phyloP scores from a whole-genome alignment of 163 green algal species.

The Prototheca cutis region DNA sequence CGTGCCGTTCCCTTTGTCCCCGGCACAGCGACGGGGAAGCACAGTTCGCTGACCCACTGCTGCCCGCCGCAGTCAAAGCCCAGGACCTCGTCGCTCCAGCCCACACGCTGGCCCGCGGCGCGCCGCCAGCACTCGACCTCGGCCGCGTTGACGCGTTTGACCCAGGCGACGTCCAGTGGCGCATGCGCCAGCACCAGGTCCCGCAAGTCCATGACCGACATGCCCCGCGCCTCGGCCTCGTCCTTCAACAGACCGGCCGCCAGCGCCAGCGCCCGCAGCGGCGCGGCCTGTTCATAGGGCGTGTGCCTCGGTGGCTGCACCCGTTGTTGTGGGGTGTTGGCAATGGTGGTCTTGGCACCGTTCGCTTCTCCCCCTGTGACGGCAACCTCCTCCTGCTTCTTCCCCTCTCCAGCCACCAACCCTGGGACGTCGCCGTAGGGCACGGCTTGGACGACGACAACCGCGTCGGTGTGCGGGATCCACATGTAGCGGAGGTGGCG shows the following conservation, averaged over 20 bases:
- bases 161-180: constrained; percentile 64
- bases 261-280: constrained; percentile 1
- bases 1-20: constrained; percentile 16
- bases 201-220: constrained; percentile 60
- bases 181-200: constrained; percentile 69
- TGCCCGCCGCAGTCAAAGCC: constrained; percentile 96
- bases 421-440: too few species aligned
- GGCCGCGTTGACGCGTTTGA: constrained; percentile 43
- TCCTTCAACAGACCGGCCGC: not conserved
- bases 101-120: constrained; percentile 39
- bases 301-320: too few species aligned
- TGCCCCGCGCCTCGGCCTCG: not conserved
- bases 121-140: constrained; percentile 78
- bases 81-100: constrained; percentile 86
- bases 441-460: constrained; percentile 85
- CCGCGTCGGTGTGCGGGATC: constrained; percentile 86
- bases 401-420: constrained; percentile 7
- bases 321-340: too few species aligned
- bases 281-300: too few species aligned
- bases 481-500: constrained; percentile 94
- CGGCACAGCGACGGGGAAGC: constrained; percentile 54
- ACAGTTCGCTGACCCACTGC: constrained; percentile 93
- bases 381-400: not conserved
- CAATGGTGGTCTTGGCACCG: too few species aligned
- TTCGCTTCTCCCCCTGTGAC: not conserved